Conservation (phyloP, 192 early-diverging fungal genomes). For the Coemansia sp. region DNA sequence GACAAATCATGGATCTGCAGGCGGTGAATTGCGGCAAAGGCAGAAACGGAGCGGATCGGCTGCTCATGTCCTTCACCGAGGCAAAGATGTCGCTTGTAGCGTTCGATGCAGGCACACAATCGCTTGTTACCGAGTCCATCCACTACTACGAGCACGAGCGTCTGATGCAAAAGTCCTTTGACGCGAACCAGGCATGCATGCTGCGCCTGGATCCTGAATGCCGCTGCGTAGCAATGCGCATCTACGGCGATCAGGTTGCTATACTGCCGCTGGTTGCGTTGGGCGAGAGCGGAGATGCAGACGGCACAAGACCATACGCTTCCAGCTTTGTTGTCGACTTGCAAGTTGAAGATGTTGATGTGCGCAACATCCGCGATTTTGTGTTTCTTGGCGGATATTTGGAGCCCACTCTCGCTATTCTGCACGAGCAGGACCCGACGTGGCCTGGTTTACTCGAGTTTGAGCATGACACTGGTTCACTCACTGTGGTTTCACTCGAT, state of each 20-base stretch:
- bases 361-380: conserved; percentile 86
- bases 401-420: conserved; percentile 90
- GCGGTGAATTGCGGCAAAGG: conserved; percentile 28
- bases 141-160: conserved; percentile 96
- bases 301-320: conserved; percentile 56
- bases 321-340: conserved; percentile 76
- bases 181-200: conserved; percentile 30
- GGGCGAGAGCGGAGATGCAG: conserved; percentile 39
- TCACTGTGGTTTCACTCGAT: conserved; percentile 87
- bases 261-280: conserved; percentile 84
- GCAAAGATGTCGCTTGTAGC: conserved; percentile 88
- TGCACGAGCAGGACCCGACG: conserved; percentile 82
- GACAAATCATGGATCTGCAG: conserved; percentile 41
- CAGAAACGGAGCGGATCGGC: conserved; percentile 23
- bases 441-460: conserved; percentile 76
- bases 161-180: conserved; percentile 67
- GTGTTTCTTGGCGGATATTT: conserved; percentile 87
- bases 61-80: conserved; percentile 50
- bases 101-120: conserved; percentile 71
- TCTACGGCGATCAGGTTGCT: conserved; percentile 88
- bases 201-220: conserved; percentile 79
- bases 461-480: conserved; percentile 64
- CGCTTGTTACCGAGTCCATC: conserved; percentile 87
- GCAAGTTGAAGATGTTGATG: conserved; percentile 56
- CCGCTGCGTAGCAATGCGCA: conserved; percentile 83